Percentiles rank a stretch among this genome's conserved stretches.
Evolutionary conservation across 495 filamentous ascomycete genomes (phyloP).

Genomic region (Geoglossum glabrum): DNA sequence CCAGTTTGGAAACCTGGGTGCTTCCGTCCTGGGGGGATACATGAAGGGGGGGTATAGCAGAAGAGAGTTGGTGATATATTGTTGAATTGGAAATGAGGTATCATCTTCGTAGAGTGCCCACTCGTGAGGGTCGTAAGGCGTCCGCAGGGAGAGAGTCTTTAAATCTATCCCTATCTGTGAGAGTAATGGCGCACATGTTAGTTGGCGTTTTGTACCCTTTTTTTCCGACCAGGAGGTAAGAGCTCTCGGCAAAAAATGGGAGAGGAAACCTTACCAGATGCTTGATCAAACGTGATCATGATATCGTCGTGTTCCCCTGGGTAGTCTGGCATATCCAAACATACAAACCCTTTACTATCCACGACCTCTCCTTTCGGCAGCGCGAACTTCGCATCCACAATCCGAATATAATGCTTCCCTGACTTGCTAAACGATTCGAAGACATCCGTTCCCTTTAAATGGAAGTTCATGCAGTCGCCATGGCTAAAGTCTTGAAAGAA

Average conservation of each 20-base stretch:
- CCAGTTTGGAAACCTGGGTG: too few species aligned
- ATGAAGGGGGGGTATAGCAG: too few species aligned
- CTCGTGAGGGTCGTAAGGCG: constrained; percentile 11
- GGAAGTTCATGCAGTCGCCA: constrained; percentile 72
- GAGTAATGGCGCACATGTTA: constrained; percentile 4
- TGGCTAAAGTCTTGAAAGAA: constrained; percentile 73
- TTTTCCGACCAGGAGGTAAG: background rate
- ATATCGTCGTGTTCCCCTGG: constrained; percentile 84
- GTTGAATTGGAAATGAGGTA: too few species aligned
- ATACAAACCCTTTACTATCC: constrained; percentile 46
- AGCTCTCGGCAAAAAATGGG: background rate
- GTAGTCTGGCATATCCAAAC: constrained; percentile 69
- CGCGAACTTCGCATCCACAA: constrained; percentile 80
- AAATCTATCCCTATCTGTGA: constrained; percentile 27
- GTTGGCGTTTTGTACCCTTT: background rate
- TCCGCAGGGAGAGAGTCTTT: constrained; percentile 26
- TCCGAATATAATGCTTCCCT: constrained; percentile 45
- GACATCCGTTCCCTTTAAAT: constrained; percentile 56
- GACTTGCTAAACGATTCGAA: constrained; percentile 51
- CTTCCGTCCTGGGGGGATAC: too few species aligned
- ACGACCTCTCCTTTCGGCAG: constrained; percentile 44
- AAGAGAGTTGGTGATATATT: too few species aligned
- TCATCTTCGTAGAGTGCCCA: too few species aligned
- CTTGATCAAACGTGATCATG: constrained; percentile 58
- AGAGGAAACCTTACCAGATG: constrained; percentile 40